Evolutionary conservation across 176 grass and related monocot genomes (phyloP).

Genomic region (Juncus effusus): DNA sequence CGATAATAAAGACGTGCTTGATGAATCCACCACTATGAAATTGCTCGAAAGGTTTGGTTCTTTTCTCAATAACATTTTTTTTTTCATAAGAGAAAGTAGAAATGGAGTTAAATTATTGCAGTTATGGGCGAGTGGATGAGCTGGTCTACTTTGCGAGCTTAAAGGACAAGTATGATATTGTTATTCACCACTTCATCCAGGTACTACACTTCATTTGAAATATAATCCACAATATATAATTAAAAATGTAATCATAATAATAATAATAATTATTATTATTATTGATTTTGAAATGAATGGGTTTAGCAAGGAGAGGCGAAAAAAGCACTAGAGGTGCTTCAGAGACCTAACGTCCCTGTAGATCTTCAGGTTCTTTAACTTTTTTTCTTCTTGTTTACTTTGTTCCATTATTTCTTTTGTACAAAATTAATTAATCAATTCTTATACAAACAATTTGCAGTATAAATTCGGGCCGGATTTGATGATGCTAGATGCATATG

Average conservation of each 20-base stretch:
- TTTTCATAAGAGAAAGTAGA: not conserved
- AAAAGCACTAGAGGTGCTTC: slow-evolving; percentile 92
- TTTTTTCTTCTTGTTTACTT: slow-evolving; percentile 14
- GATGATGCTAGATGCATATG: slow-evolving; percentile 92
- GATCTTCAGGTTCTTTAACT: slow-evolving; percentile 72
- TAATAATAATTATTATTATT: too few species aligned
- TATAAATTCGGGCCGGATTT: slow-evolving; percentile 99
- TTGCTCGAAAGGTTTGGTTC: slow-evolving; percentile 70
- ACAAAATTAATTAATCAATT: not conserved
- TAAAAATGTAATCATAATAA: too few species aligned
- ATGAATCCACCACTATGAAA: slow-evolving; percentile 96
- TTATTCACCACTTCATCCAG: slow-evolving; percentile 97
- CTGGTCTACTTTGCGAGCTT: slow-evolving; percentile 94
- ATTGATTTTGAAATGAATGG: not conserved
- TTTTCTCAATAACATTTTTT: slow-evolving; percentile 7
- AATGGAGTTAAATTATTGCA: slow-evolving; percentile 36
- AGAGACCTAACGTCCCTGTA: slow-evolving; percentile 68
- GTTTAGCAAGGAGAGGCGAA: slow-evolving; percentile 96
- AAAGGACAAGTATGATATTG: slow-evolving; percentile 91
- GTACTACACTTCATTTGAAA: slow-evolving; percentile 24
- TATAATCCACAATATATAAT: too few species aligned
- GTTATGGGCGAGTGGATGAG: slow-evolving; percentile 86
- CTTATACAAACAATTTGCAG: slow-evolving; percentile 33
- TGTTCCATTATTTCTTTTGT: slow-evolving; percentile 12
- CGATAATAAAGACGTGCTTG: slow-evolving; percentile 92